Evolutionary conservation across 306 rosid species (phyloP), one percentile per base, ranked within the genome.

Genomic region (Mucuna pruriens): DNA sequence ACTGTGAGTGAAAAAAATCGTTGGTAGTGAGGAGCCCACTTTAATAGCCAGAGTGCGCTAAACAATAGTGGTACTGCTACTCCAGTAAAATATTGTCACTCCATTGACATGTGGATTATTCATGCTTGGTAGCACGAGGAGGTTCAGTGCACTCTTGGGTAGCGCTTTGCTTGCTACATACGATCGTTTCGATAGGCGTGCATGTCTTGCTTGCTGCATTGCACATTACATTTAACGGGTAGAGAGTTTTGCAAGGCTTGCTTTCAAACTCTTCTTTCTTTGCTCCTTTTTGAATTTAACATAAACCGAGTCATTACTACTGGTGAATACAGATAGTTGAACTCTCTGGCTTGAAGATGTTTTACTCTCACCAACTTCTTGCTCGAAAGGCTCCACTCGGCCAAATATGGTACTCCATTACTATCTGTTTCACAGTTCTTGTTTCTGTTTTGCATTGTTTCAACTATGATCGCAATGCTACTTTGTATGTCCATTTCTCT

Each of bases 311-410:
- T 42, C 19, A 11, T 51, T 49, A 26, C 42, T 64, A 11, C 4
- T 17, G 25, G 48, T 40, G 31, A 57, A 78, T 72, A 16, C 23
- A 26, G 20, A 51, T 65, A 64, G n/a, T 42, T 63, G 20, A 42
- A 38, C 46, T 64, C 15, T 2, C 60, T 33, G 49, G 3, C 9
- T 23, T 4, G 17, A 38, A 67, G 13, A 94, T 92, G 97, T 92
- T 94, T 80, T 94, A 92, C 95, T 92, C 97, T 16, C 97, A 91
- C 64, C 92, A 92, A 83, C 92, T 92, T 49, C 95, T 94, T 7
- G 97, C 97, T 58, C 91, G 98, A 45, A 94, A 94, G 49, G 95
- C 93, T 51, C 94, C 95, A 11, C 89, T 94, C 10, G 97, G 98
- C 29, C 92, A 94, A 87, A 94, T 94, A 52, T 94, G 98, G 98